Conservation (phyloP, 306 rosid genomes). For the Senna siamea region DNA sequence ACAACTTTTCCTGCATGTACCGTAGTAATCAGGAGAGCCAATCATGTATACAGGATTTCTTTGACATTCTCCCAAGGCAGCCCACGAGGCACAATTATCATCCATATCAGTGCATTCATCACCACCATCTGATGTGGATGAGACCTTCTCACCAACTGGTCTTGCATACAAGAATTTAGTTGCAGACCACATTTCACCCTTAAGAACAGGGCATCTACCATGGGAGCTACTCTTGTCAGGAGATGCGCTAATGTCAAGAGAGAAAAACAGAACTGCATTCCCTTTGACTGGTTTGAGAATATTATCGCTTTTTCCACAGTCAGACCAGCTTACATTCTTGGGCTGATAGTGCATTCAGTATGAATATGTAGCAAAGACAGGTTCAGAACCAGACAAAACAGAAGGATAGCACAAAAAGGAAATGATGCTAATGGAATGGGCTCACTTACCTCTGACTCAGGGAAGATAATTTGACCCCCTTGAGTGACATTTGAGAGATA, state of each 20-base stretch:
- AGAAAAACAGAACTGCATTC: constrained; percentile 78
- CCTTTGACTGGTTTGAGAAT: constrained; percentile 72
- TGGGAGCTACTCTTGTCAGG: constrained; percentile 69
- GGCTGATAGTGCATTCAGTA: constrained; percentile 49
- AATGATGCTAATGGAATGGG: neutral
- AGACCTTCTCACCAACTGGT: constrained; percentile 41
- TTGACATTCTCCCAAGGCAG: constrained; percentile 78
- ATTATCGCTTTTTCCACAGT: constrained; percentile 47
- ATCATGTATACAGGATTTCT: constrained; percentile 82
- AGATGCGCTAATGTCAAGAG: constrained; percentile 55
- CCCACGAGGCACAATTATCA: constrained; percentile 68
- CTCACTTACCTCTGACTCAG: constrained; percentile 60
- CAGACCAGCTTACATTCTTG: constrained; percentile 48
- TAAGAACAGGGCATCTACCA: constrained; percentile 70
- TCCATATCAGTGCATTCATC: constrained; percentile 72
- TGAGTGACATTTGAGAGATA: constrained; percentile 68
- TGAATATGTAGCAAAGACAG: constrained; percentile 17
- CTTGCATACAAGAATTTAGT: constrained; percentile 59
- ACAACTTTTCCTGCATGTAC: constrained; percentile 91
- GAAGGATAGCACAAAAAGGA: neutral
- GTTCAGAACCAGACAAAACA: neutral
- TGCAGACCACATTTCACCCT: constrained; percentile 80
- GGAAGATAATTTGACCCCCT: constrained; percentile 82
- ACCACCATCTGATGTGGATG: constrained; percentile 39
- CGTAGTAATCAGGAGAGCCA: constrained; percentile 89